Conservation (phyloP, 805 yeast genomes). For the Cyberlindnera sargentensis region DNA sequence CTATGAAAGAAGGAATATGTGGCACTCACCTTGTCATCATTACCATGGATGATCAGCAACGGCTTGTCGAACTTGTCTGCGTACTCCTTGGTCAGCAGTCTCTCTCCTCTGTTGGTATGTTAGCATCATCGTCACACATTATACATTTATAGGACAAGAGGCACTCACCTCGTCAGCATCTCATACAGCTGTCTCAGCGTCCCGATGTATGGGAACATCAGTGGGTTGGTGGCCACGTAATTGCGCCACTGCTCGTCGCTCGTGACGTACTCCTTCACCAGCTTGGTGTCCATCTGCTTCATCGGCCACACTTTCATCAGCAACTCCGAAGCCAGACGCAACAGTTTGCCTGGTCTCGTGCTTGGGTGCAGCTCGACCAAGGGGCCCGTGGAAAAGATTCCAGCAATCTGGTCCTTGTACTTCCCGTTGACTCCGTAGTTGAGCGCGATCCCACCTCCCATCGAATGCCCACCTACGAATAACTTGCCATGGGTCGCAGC, state of each 20-base stretch:
- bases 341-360: slow-evolving; percentile 43
- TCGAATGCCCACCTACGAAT: slow-evolving; percentile 60
- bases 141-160: too few relatives aligned
- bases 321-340: slow-evolving; percentile 36
- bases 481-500: slow-evolving; percentile 30
- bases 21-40: slow-evolving; percentile 51
- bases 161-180: slow-evolving; percentile 34
- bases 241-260: slow-evolving; percentile 38
- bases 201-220: slow-evolving; percentile 42
- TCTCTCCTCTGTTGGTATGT: slow-evolving; percentile 41
- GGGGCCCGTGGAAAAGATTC: slow-evolving; percentile 52
- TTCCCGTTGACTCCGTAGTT: slow-evolving; percentile 57
- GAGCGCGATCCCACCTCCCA: slow-evolving; percentile 74
- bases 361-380: slow-evolving; percentile 52
- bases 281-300: slow-evolving; percentile 45
- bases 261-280: slow-evolving; percentile 50
- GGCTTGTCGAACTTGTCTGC: slow-evolving; percentile 29
- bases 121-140: slow-evolving; percentile 2
- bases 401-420: slow-evolving; percentile 37
- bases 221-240: slow-evolving; percentile 37
- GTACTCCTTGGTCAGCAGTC: slow-evolving; percentile 33
- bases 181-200: slow-evolving; percentile 50
- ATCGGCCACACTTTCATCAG: slow-evolving; percentile 39
- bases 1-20: too few relatives aligned
- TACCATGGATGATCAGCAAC: slow-evolving; percentile 54